These are phyloP conservation scores for Sergeia podlipaevii DNA, from an alignment of 208 protist species.

Conservation along the genomic window DNA sequence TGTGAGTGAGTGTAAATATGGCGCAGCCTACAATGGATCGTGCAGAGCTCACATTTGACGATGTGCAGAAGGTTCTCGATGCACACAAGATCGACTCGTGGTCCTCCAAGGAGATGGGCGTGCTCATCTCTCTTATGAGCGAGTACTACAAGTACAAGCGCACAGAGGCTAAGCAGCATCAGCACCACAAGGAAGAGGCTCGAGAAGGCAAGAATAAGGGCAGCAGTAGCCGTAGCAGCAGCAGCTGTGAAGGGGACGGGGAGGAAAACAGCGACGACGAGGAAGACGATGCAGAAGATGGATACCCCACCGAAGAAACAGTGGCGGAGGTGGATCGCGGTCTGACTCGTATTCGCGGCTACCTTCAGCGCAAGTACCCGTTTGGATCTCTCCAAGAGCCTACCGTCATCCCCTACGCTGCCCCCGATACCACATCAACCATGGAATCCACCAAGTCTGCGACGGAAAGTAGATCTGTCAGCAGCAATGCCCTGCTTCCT, in stretches of 20 bases:
- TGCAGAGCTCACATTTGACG: too few species aligned
- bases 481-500: neutral
- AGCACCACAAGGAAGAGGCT: neutral
- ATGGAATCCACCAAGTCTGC: neutral
- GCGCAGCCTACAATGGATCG: too few species aligned
- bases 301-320: too few species aligned
- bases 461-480: neutral
- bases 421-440: constrained; percentile 7
- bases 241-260: neutral
- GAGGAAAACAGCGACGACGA: constrained; percentile 12
- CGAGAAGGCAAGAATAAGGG: neutral
- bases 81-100: too few species aligned
- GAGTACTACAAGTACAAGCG: constrained; percentile 9
- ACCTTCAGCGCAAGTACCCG: constrained; percentile 34
- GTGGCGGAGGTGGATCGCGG: constrained; percentile 46
- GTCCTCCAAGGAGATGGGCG: neutral
- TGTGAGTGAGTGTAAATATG: too few species aligned
- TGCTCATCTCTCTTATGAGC: neutral
- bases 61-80: too few species aligned
- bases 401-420: constrained; percentile 6
- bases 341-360: constrained; percentile 37
- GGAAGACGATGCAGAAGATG: constrained; percentile 23
- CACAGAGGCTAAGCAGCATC: constrained; percentile 10
- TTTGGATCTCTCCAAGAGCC: constrained; percentile 47
- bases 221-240: constrained; percentile 1